These are phyloP conservation scores for Simplicillium sp. DNA, from an alignment of 2,329 filamentous ascomycete species.

Conservation along the genomic window DNA sequence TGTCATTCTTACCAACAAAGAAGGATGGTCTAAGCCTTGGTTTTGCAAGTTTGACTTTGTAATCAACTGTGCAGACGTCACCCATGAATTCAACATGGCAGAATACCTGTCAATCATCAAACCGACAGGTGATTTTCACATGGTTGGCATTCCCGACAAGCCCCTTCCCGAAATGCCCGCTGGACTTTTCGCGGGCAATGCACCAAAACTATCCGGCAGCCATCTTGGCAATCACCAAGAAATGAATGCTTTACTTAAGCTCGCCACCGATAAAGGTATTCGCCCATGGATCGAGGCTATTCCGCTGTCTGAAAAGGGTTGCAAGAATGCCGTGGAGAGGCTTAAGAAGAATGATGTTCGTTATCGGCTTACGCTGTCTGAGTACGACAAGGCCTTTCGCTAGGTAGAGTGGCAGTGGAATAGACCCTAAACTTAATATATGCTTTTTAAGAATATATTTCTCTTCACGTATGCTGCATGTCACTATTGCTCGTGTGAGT, in stretches of 20 bases:
- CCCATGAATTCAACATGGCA: conserved; percentile 43
- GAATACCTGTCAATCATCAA: conserved; percentile 41
- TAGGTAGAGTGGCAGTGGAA: too few relatives aligned
- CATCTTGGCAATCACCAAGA: conserved; percentile 54
- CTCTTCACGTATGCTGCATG: too few relatives aligned
- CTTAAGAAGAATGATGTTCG: conserved; percentile 63
- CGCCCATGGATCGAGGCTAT: conserved; percentile 51
- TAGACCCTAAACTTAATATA: too few relatives aligned
- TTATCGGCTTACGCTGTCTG: conserved; percentile 63
- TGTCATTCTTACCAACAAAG: conserved; percentile 34
- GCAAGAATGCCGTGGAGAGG: conserved; percentile 59
- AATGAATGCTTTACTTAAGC: conserved; percentile 46
- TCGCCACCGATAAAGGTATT: conserved; percentile 46
- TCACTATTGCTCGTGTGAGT: too few relatives aligned
- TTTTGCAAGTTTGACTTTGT: conserved; percentile 40
- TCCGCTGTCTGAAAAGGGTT: conserved; percentile 56
- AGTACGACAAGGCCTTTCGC: conserved; percentile 55
- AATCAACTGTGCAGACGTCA: conserved; percentile 39
- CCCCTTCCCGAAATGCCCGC: conserved; percentile 32
- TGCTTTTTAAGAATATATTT: too few relatives aligned
- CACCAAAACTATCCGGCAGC: conserved; percentile 23
- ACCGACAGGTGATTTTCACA: conserved; percentile 46
- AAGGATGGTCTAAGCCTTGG: conserved; percentile 49
- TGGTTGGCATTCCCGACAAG: conserved; percentile 46
- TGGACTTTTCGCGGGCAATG: conserved; percentile 23